Evolutionary conservation across 1,284 basidiomycete genomes (phyloP).

Genomic region (Pterulicium gracile): DNA sequence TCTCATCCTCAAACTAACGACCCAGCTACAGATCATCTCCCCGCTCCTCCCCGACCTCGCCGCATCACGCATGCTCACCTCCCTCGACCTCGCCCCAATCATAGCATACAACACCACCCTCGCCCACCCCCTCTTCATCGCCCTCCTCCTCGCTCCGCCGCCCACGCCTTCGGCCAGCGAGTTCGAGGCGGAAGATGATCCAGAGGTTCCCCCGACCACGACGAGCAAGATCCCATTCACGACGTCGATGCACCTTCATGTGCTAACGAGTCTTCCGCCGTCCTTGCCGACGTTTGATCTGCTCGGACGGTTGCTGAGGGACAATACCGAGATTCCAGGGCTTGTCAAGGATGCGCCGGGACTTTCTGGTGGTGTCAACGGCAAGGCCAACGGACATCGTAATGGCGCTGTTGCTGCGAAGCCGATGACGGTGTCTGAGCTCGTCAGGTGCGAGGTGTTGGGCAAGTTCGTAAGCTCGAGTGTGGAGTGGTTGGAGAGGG

Average conservation of each 20-base stretch:
- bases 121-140: conserved; percentile 50
- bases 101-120: conserved; percentile 57
- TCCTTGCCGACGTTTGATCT: conserved; percentile 64
- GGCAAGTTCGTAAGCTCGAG: conserved; percentile 57
- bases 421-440: conserved; percentile 47
- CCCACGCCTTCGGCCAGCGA: not conserved
- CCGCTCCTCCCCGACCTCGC: conserved; percentile 36
- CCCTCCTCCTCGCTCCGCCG: conserved; percentile 31
- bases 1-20: conserved; percentile 2
- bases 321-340: conserved; percentile 34
- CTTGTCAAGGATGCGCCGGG: conserved; percentile 14
- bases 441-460: conserved; percentile 50
- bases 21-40: conserved; percentile 29
- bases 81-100: conserved; percentile 52
- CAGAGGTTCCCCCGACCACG: conserved; percentile 8
- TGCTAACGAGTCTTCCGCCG: conserved; percentile 41
- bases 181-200: not conserved
- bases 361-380: not conserved
- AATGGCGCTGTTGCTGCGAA: conserved; percentile 29
- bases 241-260: conserved; percentile 9
- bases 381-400: conserved; percentile 16
- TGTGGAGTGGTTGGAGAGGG: conserved; percentile 55
- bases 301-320: conserved; percentile 51
- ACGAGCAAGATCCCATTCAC: conserved; percentile 25
- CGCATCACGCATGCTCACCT: conserved; percentile 47